Base-by-base conservation (phyloP, 352 stramenopile species). In the Phytopythium chamaehyphon region DNA sequence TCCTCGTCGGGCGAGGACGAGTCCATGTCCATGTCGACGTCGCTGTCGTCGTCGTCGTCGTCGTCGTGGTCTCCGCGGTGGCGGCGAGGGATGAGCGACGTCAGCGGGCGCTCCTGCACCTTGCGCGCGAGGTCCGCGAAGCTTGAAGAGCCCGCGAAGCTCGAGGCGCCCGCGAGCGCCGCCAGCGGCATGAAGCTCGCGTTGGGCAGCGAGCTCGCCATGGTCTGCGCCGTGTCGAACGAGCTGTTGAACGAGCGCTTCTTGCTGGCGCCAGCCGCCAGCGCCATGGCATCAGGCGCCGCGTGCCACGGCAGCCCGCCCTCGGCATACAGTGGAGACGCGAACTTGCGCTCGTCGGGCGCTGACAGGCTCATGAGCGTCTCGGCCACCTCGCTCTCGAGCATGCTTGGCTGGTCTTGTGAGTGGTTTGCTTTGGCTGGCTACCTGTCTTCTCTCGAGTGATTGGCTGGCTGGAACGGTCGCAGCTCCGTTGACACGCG, bases 311-410 rank as follows among this genome's bases (percentile, higher is more conserved):
- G 78, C 21, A 72, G 64, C 26, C 86, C 76, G 16, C 18, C 45
- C 21, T 54, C 47, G 15, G 64, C 67, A 43, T 90, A 84, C 21
- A 90, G 71, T 28, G 79, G 76, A 16, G 71, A 72, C 23, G 51
- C 54, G 49, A 77, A 79, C 49, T 83, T 71, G 66, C 73, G 73
- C 59, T 88, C 77, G 61, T 90, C 77, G 0, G 77, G 80, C 37
- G 80, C 80, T 40, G 80, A 90, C 15, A 90, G 68, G 51, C 80
- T 88, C 74, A 90, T 88, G 57, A 90, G 77, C 47, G 75, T 88
- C 62, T 88, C 74, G 39, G 80, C 80, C 33, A 82, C 73, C 69
- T 90, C 80, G 24, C 60, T 77, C 51, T 90, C 80, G 42, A 88
- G 73, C 75, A 88, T 88, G 39, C 12, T 19, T 26, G 51, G 1